Percentiles rank a stretch among this genome's conserved stretches.
Conservation (phyloP, 163 green algal species). For the Botryococcus braunii region DNA sequence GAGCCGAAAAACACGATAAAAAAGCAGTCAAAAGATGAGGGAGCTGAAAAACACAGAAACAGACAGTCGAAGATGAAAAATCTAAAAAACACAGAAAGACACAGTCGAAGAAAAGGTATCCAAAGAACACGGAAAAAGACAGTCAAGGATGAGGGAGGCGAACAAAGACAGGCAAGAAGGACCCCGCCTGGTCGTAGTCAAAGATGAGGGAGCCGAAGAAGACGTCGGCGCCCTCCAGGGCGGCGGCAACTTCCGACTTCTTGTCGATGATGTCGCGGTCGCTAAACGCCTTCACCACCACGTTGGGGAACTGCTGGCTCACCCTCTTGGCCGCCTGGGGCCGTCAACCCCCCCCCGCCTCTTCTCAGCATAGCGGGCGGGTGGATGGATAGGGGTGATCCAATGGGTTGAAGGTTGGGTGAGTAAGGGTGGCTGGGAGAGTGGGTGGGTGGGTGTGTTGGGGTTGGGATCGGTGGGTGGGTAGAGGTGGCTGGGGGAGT, state of each 20-base stretch:
- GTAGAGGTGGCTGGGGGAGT: background rate
- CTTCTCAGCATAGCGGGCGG: background rate
- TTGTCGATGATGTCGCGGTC: conserved; percentile 65
- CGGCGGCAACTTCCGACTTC: conserved; percentile 47
- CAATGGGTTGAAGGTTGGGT: background rate
- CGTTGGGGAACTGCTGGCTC: conserved; percentile 17
- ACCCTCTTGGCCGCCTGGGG: conserved; percentile 42
- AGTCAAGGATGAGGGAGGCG: too few species aligned
- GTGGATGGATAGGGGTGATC: background rate
- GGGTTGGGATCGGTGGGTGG: background rate
- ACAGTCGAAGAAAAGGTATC: too few species aligned
- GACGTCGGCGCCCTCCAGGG: conserved; percentile 71
- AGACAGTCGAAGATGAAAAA: too few species aligned
- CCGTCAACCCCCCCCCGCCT: background rate
- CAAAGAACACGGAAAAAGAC: too few species aligned
- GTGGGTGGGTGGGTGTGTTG: background rate
- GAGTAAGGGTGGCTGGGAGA: background rate
- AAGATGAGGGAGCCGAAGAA: conserved; percentile 93
- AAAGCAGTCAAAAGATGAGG: too few species aligned
- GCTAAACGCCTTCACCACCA: conserved; percentile 73
- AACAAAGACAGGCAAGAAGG: background rate
- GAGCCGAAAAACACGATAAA: too few species aligned
- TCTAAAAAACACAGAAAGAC: too few species aligned
- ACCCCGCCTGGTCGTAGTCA: conserved; percentile 86
- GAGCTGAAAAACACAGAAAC: too few species aligned